Evolutionary conservation across 805 yeast species (phyloP).

Genomic region (Candida nonsorbophila): DNA sequence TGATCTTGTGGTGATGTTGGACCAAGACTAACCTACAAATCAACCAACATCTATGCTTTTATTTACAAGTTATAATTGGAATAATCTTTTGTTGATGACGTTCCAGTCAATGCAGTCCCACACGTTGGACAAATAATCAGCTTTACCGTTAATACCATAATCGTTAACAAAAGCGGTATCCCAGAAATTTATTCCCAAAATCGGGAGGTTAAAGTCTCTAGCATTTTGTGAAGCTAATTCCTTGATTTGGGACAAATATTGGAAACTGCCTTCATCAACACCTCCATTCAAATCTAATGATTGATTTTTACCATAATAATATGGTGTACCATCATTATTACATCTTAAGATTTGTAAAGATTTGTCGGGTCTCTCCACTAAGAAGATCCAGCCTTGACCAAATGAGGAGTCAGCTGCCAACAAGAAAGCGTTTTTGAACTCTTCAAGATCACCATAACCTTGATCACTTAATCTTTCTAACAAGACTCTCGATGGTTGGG

Average conservation of each 20-base stretch:
- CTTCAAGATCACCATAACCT: constrained; percentile 38
- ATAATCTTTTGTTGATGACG: constrained; percentile 50
- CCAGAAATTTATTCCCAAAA: constrained; percentile 81
- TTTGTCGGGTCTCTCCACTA: constrained; percentile 64
- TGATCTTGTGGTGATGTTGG: constrained; percentile 5
- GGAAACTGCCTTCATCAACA: constrained; percentile 50
- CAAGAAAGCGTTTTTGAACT: constrained; percentile 46
- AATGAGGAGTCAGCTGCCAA: constrained; percentile 45
- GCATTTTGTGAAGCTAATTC: constrained; percentile 34
- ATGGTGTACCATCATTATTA: constrained; percentile 77
- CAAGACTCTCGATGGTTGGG: constrained; percentile 33
- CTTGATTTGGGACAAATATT: constrained; percentile 38
- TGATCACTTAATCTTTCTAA: constrained; percentile 31
- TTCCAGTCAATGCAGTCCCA: constrained; percentile 86
- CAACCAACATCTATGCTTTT: constrained; percentile 6
- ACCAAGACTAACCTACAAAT: neutral
- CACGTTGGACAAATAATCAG: constrained; percentile 64
- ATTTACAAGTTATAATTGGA: constrained; percentile 21
- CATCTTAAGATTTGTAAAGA: constrained; percentile 48
- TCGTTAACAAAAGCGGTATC: constrained; percentile 83
- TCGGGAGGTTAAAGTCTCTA: constrained; percentile 64
- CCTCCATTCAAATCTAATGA: constrained; percentile 72
- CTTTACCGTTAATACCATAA: constrained; percentile 75
- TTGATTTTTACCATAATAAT: constrained; percentile 65
- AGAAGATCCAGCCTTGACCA: constrained; percentile 74